Conservation (phyloP, 768 basidiomycete species). For the Xerocomellus intermedius region DNA sequence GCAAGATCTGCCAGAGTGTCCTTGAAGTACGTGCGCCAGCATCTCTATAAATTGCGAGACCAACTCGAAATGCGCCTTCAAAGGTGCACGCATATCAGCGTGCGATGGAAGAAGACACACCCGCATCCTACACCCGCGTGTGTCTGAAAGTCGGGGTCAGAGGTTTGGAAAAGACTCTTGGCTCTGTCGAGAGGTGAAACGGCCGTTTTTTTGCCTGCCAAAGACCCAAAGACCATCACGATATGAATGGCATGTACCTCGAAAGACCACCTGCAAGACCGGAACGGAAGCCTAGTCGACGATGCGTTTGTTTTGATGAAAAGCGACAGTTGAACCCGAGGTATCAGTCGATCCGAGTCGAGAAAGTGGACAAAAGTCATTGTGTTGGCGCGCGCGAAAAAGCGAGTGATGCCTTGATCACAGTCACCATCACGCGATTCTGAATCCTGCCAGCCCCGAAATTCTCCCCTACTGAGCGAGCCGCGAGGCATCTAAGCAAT, state of each 20-base stretch:
- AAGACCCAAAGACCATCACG: background rate
- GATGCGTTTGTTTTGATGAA: slow-evolving; percentile 49
- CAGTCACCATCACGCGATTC: too few relatives aligned
- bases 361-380: too few relatives aligned
- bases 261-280: slow-evolving; percentile 91
- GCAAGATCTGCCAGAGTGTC: slow-evolving; percentile 74
- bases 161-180: slow-evolving; percentile 97
- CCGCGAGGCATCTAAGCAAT: too few relatives aligned
- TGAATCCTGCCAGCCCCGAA: too few relatives aligned
- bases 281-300: slow-evolving; percentile 64
- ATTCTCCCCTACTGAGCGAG: too few relatives aligned
- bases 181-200: slow-evolving; percentile 97
- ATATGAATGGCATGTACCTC: slow-evolving; percentile 49
- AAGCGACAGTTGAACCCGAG: slow-evolving; percentile 32
- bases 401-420: too few relatives aligned
- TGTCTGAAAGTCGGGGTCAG: slow-evolving; percentile 89
- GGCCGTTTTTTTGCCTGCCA: too few relatives aligned
- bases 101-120: slow-evolving; percentile 25
- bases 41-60: slow-evolving; percentile 63
- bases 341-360: too few relatives aligned
- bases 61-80: slow-evolving; percentile 74
- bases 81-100: slow-evolving; percentile 5
- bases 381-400: too few relatives aligned
- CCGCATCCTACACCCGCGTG: slow-evolving; percentile 62
- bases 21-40: slow-evolving; percentile 85